Conservation (phyloP, 2,329 filamentous ascomycete genomes). For the Trichoderma harzianum region DNA sequence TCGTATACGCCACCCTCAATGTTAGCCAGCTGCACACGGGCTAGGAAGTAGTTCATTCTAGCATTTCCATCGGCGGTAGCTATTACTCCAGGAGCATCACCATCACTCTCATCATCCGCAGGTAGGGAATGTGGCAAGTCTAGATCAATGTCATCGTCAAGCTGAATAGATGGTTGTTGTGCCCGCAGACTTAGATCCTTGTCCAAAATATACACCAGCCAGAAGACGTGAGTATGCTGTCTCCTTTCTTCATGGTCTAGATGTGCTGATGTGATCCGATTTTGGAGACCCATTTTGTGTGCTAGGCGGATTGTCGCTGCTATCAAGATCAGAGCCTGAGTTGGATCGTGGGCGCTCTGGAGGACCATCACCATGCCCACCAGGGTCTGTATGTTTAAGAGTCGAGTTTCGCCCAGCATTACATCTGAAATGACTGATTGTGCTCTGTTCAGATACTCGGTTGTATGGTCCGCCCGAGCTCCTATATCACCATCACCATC, state of each 20-base stretch:
- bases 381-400: neutral
- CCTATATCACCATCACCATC: neutral
- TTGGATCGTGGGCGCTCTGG: neutral
- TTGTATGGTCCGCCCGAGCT: neutral
- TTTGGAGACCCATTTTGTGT: neutral
- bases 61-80: neutral
- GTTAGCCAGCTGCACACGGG: neutral
- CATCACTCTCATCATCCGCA: neutral
- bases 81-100: neutral
- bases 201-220: neutral
- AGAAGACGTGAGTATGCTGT: neutral
- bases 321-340: neutral
- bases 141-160: neutral
- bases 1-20: neutral
- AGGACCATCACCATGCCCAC: neutral
- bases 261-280: neutral
- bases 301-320: neutral
- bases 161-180: neutral
- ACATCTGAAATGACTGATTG: neutral
- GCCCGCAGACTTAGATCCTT: neutral
- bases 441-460: neutral
- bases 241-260: neutral
- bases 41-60: neutral
- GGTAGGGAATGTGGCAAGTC: neutral
- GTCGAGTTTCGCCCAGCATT: neutral